A percentile compares a stretch with the other conserved stretches of the same genome.
These are phyloP conservation scores for Dipodascus albidus DNA, from an alignment of 805 yeast species.

Conservation along the genomic window DNA sequence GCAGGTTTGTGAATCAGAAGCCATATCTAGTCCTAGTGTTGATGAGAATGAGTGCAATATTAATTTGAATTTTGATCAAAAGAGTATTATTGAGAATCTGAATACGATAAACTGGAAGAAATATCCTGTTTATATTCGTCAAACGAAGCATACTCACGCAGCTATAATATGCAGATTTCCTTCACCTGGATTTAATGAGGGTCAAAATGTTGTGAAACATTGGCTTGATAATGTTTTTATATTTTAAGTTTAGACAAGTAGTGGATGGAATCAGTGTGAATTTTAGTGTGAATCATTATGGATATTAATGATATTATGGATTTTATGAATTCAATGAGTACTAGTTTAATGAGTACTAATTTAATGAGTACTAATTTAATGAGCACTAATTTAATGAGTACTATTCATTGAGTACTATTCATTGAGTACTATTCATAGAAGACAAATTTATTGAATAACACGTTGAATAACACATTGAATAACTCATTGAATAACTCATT, in stretches of 20 bases:
- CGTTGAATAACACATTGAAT: no score
- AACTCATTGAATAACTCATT: no score
- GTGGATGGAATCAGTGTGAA: background rate
- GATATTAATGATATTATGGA: no score
- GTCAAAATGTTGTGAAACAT: conserved; percentile 54
- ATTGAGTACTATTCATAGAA: no score
- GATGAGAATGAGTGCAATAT: background rate
- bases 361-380: no score
- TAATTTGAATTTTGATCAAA: conserved; percentile 26
- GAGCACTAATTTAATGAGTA: no score
- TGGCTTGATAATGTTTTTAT: conserved; percentile 39
- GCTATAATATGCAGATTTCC: conserved; percentile 63
- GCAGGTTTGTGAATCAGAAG: background rate
- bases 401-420: no score
- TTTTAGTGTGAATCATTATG: no score
- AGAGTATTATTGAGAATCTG: conserved; percentile 41
- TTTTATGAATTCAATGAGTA: no score
- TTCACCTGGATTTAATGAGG: conserved; percentile 52
- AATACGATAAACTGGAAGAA: conserved; percentile 58
- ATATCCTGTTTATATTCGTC: conserved; percentile 55
- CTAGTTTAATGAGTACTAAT: no score
- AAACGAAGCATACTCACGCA: conserved; percentile 63
- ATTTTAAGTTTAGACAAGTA: background rate
- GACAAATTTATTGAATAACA: no score
- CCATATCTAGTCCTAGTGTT: background rate